phyloP scores from a whole-genome alignment of 805 yeast species.

The Candida odintsovae region DNA sequence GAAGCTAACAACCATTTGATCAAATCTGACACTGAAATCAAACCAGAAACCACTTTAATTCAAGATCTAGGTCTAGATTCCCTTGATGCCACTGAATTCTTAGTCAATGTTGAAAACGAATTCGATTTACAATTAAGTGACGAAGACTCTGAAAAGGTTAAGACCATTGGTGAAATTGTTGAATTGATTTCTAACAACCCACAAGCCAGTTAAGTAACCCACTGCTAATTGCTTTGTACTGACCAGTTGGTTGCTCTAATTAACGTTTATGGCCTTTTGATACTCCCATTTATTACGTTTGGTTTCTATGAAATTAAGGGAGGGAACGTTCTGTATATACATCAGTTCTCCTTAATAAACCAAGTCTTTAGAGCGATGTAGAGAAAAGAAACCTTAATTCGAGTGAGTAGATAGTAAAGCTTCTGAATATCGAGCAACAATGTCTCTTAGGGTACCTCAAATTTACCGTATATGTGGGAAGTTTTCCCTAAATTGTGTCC shows the following conservation, averaged over 20 bases:
- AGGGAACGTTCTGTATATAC: not conserved
- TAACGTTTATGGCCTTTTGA: not conserved
- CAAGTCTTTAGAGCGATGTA: not conserved
- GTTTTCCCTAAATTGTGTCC: too few relatives aligned
- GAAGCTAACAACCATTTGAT: constrained; percentile 68
- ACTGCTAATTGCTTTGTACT: too few relatives aligned
- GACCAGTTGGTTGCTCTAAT: too few relatives aligned
- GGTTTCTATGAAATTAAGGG: not conserved
- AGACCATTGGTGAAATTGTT: constrained; percentile 89
- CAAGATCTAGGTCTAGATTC: constrained; percentile 84
- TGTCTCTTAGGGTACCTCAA: too few relatives aligned
- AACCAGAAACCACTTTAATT: constrained; percentile 32
- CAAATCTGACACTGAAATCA: constrained; percentile 45
- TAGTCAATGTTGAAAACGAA: constrained; percentile 94
- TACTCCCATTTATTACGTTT: too few relatives aligned
- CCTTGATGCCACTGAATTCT: constrained; percentile 89
- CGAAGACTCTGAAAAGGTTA: constrained; percentile 88
- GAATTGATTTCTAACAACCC: constrained; percentile 75
- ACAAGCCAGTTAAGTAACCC: constrained; percentile 27
- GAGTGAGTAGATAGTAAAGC: too few relatives aligned
- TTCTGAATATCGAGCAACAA: too few relatives aligned
- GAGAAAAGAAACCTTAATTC: too few relatives aligned
- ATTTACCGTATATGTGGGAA: too few relatives aligned
- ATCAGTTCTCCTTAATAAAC: not conserved
- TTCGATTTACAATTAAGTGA: constrained; percentile 82